These are phyloP conservation scores for Ceratocystis alfenasii DNA, from an alignment of 2,329 filamentous ascomycete genomes.

Conservation along the genomic window DNA sequence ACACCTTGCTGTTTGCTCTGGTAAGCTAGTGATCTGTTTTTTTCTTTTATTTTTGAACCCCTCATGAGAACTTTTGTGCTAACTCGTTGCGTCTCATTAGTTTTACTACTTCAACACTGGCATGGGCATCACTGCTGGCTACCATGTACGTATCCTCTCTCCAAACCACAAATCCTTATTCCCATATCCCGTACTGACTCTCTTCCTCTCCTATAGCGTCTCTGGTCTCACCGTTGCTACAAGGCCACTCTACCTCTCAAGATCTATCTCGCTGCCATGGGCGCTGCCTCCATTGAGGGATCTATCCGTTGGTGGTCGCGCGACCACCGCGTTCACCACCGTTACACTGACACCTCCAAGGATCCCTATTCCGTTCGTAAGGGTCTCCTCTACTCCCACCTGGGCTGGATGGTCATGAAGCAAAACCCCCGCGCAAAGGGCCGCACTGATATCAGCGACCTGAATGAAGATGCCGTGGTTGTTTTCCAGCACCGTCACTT, in stretches of 20 bases:
- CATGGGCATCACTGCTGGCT: conserved; percentile 66
- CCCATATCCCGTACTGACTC: neutral
- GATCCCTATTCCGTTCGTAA: conserved; percentile 86
- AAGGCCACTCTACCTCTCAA: conserved; percentile 63
- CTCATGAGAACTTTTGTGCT: neutral
- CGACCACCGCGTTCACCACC: conserved; percentile 77
- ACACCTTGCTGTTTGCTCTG: conserved; percentile 63
- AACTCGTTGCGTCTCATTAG: neutral
- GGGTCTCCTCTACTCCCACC: conserved; percentile 63
- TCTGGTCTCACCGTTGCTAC: conserved; percentile 80
- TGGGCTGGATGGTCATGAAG: conserved; percentile 90
- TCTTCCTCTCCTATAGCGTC: conserved; percentile 40
- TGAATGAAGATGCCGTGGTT: conserved; percentile 76
- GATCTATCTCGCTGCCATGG: conserved; percentile 70
- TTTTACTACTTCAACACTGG: conserved; percentile 68
- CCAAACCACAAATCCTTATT: neutral
- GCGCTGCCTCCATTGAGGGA: conserved; percentile 72
- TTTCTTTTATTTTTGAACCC: neutral
- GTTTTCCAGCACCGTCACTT: conserved; percentile 83
- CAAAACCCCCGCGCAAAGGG: conserved; percentile 84
- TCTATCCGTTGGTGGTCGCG: conserved; percentile 84
- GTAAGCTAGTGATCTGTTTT: conserved; percentile 15
- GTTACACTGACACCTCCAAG: conserved; percentile 86
- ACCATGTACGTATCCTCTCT: conserved; percentile 18
- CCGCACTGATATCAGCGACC: conserved; percentile 75